A percentile compares a stretch with the other conserved stretches of the same genome.
Conservation (phyloP, 2,329 filamentous ascomycete genomes). For the Periconia sp. region DNA sequence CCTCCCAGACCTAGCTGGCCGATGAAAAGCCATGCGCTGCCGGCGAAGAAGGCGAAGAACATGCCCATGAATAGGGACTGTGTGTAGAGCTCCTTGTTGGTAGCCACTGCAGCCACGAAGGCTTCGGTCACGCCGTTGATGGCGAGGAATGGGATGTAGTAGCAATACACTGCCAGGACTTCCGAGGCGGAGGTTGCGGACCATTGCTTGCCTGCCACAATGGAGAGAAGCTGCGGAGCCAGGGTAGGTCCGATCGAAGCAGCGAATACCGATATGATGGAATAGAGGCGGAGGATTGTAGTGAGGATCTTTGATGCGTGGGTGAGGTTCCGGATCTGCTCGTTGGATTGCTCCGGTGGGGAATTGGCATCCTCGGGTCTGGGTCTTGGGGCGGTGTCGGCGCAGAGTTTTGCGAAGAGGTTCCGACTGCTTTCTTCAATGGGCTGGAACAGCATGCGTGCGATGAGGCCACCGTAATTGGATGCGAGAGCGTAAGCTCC, state of each 20-base stretch:
- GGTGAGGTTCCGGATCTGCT: conserved; percentile 30
- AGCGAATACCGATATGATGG: conserved; percentile 72
- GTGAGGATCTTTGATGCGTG: conserved; percentile 61
- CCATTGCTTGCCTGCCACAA: conserved; percentile 83
- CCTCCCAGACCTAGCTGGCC: conserved; percentile 74
- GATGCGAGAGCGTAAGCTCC: conserved; percentile 91
- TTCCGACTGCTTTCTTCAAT: conserved; percentile 92
- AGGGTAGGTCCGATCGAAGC: conserved; percentile 75
- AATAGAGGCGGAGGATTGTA: conserved; percentile 74
- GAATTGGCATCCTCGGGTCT: conserved; percentile 3
- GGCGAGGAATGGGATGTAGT: conserved; percentile 91
- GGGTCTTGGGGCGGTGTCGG: conserved; percentile 37
- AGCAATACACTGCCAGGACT: conserved; percentile 82
- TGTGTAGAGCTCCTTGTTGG: conserved; percentile 71
- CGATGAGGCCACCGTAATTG: conserved; percentile 88
- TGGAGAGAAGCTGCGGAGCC: conserved; percentile 72
- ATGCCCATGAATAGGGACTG: conserved; percentile 85
- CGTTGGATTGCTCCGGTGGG: conserved; percentile 9
- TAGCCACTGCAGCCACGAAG: conserved; percentile 88
- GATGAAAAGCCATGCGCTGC: conserved; percentile 77
- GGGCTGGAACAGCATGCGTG: conserved; percentile 89
- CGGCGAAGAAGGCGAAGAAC: conserved; percentile 79
- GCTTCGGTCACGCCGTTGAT: conserved; percentile 91
- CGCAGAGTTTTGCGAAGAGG: conserved; percentile 83
- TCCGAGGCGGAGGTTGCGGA: conserved; percentile 71